Evolutionary conservation across 1,284 basidiomycete species (phyloP).

Genomic region (Inonotus obliquus): DNA sequence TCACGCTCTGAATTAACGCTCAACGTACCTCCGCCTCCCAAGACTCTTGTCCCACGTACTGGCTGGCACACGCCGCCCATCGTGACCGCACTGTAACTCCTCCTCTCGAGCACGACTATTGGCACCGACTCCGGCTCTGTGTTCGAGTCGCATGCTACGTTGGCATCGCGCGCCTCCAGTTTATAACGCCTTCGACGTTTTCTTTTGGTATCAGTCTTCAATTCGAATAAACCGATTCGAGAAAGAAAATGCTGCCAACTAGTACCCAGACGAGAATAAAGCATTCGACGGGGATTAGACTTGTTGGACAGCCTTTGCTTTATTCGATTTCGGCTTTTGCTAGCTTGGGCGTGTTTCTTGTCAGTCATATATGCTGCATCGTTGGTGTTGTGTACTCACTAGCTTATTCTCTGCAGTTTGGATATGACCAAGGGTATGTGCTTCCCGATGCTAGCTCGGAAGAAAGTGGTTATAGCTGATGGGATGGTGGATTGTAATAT

Average conservation of each 20-base stretch:
- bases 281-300: constrained; percentile 10
- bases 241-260: no score
- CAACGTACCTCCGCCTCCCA: no score
- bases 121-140: not conserved
- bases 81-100: not conserved
- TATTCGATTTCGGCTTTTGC: constrained; percentile 83
- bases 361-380: constrained; percentile 35
- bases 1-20: not conserved
- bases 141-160: constrained; percentile 5
- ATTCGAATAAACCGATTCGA: no score
- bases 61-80: not conserved
- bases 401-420: constrained; percentile 51
- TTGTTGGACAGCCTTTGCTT: constrained; percentile 79
- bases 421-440: constrained; percentile 87
- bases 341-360: constrained; percentile 84
- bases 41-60: no score
- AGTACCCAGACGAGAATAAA: not conserved
- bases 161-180: not conserved
- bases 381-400: not conserved
- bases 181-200: not conserved
- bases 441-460: not conserved
- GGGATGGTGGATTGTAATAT: not conserved
- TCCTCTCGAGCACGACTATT: not conserved
- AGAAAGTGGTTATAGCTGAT: constrained; percentile 32
- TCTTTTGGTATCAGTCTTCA: not conserved